Evolutionary conservation across 2,329 filamentous ascomycete species (phyloP), one percentile per base, ranked within the genome.

Genomic region (Penicillium glabrum): DNA sequence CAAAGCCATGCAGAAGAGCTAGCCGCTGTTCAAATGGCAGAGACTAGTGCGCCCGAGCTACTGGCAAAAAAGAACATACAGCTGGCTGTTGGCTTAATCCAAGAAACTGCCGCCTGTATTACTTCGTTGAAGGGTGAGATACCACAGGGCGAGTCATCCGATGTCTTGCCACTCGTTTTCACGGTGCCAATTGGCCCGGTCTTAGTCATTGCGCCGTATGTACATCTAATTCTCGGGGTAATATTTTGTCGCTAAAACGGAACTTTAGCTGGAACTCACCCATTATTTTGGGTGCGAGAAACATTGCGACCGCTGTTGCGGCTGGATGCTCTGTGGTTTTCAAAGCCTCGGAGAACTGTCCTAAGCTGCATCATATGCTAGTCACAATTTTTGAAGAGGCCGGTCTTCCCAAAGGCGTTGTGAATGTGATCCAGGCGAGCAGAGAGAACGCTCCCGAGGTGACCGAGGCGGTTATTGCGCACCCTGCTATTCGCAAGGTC

Each of bases 381-480:
- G 83, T 6, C 13, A 41, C 54, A 11, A 76, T 85, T 19, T 80
- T 91, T 64, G 82, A 82, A 60, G 83, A 89, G 61, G 90, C 89
- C 1, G 90, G 90, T 0, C 79, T 93, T 4, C 90, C 90, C 0
- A 76, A 79, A 2, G 90, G 89, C n/a, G 86, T 84, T 1, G 71
- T 93, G 16, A 93, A 91, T 70, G 75, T 89, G 46, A 76, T 93
- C 26, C 81, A 84, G 37, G 78, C 83, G 48, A 78, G 77, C 14
- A 79, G 82, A 0, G 19, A 48, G 11, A 43, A 55, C 11, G 54
- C 54, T 4, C 19, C 37, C 11, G 33, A 52, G 27, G 81, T 91
- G 3, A 59, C 53, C 3, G 50, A 56, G 21, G 44, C 43, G 19
- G 31, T 58, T 2, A 59, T 62, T 44, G 45, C 48, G n/a, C 58